Conservation (phyloP, 345 rosid species). For the Gossypium raimondii region DNA sequence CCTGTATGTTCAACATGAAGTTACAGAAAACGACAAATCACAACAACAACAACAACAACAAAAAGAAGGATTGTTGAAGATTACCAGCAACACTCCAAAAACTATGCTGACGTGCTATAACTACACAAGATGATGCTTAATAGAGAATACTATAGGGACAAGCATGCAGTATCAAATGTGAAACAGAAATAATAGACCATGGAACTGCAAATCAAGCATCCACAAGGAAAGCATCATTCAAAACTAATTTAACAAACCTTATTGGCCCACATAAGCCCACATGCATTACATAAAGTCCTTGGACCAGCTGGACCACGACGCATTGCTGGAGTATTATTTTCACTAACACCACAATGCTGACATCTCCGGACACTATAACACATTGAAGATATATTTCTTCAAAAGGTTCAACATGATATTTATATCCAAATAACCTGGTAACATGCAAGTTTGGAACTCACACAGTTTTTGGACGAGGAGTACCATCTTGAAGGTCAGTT, state of each 20-base stretch:
- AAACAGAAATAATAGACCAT: neutral
- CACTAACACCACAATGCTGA: constrained; percentile 69
- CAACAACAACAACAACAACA: too few species aligned
- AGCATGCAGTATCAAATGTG: neutral
- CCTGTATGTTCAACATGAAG: constrained; percentile 36
- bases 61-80: neutral
- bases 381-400: constrained; percentile 16
- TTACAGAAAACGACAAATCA: constrained; percentile 2
- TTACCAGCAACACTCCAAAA: neutral
- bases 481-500: constrained; percentile 42
- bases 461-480: constrained; percentile 46
- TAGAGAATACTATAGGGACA: neutral
- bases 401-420: constrained; percentile 8
- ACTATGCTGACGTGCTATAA: neutral
- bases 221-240: neutral
- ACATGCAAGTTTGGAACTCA: constrained; percentile 36
- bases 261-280: constrained; percentile 92
- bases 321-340: constrained; percentile 71
- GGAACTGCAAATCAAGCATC: neutral
- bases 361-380: constrained; percentile 44
- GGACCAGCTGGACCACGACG: constrained; percentile 90
- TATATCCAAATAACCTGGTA: constrained; percentile 12
- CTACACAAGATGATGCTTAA: constrained; percentile 1
- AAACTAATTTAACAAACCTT: constrained; percentile 39
- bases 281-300: constrained; percentile 73